These are phyloP conservation scores for Pichia scutulata DNA, from an alignment of 805 yeast genomes.

Conservation along the genomic window DNA sequence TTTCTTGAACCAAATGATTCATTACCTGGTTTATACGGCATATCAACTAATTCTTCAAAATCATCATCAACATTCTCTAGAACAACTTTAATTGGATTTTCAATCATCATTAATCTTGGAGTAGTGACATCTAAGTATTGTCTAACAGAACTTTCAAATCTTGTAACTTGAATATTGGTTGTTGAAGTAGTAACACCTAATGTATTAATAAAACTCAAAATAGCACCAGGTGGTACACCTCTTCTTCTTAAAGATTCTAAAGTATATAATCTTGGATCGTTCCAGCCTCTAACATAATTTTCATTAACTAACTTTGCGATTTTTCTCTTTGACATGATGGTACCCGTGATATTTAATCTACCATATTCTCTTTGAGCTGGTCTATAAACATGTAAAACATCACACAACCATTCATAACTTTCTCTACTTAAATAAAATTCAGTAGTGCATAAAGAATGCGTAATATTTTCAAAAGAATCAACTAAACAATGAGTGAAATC, in stretches of 20 bases:
- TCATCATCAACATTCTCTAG: slow-evolving; percentile 76
- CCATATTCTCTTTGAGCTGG: slow-evolving; percentile 99
- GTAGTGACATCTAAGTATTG: slow-evolving; percentile 81
- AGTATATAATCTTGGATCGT: slow-evolving; percentile 94
- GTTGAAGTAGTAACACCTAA: slow-evolving; percentile 94
- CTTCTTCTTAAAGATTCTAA: slow-evolving; percentile 92
- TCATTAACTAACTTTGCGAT: slow-evolving; percentile 87
- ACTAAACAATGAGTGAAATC: slow-evolving; percentile 99
- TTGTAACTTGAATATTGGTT: slow-evolving; percentile 79
- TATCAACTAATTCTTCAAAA: slow-evolving; percentile 57
- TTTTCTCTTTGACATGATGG: slow-evolving; percentile 91
- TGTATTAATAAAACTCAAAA: slow-evolving; percentile 85
- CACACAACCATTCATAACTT: slow-evolving; percentile 98
- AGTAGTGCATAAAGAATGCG: slow-evolving; percentile 93
- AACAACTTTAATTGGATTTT: slow-evolving; percentile 77
- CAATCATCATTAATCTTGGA: slow-evolving; percentile 90
- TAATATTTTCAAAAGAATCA: slow-evolving; percentile 92
- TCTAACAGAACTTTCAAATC: slow-evolving; percentile 89
- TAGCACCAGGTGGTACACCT: slow-evolving; percentile 98
- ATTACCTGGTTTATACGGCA: slow-evolving; percentile 87
- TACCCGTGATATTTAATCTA: slow-evolving; percentile 88
- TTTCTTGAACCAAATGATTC: slow-evolving; percentile 67
- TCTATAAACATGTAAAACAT: slow-evolving; percentile 86
- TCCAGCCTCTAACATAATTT: slow-evolving; percentile 87
- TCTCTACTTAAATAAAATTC: slow-evolving; percentile 90